phyloP scores from a whole-genome alignment of 345 rosid species.

The Trapa bicornis region DNA sequence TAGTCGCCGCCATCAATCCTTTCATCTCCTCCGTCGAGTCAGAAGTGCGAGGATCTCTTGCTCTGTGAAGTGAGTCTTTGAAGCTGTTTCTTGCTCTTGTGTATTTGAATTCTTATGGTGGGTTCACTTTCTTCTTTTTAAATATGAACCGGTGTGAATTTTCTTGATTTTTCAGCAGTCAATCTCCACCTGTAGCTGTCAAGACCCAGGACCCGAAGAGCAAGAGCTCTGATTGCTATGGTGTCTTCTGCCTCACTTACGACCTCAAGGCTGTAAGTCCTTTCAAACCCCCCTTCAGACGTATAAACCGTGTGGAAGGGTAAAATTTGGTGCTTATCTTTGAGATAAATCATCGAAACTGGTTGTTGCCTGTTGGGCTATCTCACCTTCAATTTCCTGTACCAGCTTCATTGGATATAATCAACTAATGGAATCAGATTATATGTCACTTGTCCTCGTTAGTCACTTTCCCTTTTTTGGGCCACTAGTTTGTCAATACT shows the following conservation, averaged over 20 bases:
- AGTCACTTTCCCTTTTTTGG: no score
- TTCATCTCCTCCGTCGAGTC: conserved; percentile 28
- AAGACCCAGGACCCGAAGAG: conserved; percentile 25
- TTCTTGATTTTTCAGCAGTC: conserved; percentile 4
- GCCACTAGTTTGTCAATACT: not conserved
- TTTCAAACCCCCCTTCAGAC: not conserved
- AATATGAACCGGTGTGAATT: not conserved
- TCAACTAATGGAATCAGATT: not conserved
- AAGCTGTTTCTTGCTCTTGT: not conserved
- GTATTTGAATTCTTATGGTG: not conserved
- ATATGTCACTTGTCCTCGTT: no score
- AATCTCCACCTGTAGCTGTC: conserved; percentile 47
- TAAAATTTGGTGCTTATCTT: not conserved
- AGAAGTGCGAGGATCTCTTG: conserved; percentile 39
- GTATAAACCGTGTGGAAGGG: not conserved
- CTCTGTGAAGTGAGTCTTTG: conserved; percentile 30
- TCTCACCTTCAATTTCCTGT: not conserved
- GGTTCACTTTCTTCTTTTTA: conserved; percentile 1
- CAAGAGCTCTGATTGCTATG: conserved; percentile 57
- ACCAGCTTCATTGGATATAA: not conserved
- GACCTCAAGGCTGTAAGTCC: conserved; percentile 74
- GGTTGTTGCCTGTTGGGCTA: not conserved
- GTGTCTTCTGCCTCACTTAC: conserved; percentile 90
- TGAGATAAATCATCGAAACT: not conserved
- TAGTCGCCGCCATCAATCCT: conserved; percentile 29